These are phyloP conservation scores for Pneumocystis murina DNA, from an alignment of 1,139 yeast species.

Conservation along the genomic window DNA sequence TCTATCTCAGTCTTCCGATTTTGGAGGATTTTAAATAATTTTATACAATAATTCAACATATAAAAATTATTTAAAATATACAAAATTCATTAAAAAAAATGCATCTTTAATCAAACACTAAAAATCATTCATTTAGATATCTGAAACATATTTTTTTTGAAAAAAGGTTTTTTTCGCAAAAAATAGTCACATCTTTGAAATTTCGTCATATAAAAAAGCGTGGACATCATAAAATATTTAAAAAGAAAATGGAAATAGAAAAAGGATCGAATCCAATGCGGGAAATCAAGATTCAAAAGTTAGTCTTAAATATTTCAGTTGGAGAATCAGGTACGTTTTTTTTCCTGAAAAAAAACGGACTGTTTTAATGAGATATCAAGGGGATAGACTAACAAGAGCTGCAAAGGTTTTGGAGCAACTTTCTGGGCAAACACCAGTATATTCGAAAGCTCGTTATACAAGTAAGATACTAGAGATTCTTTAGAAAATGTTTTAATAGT, in stretches of 20 bases:
- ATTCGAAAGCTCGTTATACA: conserved; percentile 37
- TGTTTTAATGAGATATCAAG: background rate
- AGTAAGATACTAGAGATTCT: background rate
- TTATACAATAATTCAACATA: background rate
- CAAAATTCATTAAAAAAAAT: background rate
- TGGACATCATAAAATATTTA: background rate
- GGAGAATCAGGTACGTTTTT: conserved; percentile 77
- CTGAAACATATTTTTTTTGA: no score
- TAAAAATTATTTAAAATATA: background rate
- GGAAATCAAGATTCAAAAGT: conserved; percentile 97
- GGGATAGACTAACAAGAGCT: conserved; percentile 99
- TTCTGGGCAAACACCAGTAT: conserved; percentile 99
- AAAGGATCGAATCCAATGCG: conserved; percentile 69
- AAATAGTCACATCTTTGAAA: background rate
- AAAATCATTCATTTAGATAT: no score
- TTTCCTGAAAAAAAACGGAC: background rate
- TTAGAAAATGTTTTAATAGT: conserved; percentile 47
- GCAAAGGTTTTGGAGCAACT: conserved; percentile 99
- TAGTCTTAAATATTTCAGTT: conserved; percentile 98
- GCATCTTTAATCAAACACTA: no score
- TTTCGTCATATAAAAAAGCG: no score
- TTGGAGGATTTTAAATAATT: background rate
- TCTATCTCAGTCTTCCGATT: background rate
- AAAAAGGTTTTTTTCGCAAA: no score
- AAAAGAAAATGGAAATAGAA: background rate